Base-by-base conservation (phyloP, 441 rosid species). In the Mallotus repandus region DNA sequence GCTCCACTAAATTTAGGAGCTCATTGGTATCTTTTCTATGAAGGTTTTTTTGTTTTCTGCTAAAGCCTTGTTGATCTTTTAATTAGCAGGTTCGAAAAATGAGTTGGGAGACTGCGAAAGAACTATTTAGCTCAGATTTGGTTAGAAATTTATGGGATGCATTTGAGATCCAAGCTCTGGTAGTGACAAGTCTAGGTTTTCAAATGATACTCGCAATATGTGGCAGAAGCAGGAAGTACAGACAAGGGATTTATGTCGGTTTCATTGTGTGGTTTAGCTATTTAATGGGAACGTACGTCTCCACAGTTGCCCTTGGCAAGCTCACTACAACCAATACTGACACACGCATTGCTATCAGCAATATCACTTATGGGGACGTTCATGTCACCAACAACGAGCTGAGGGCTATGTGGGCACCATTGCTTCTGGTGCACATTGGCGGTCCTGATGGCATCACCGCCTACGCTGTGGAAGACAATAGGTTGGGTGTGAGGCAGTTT, bases 371-470 rank as follows among this genome's bases (percentile, higher is more conserved):
- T 9, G 73, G 64, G 4, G 13, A 21, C 22, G 14, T 10, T 55
- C 72, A 69, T 16, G 49, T 69, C 14, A 41, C 69, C 16, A 50
- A 55, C 13, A 63, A 63, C 10, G 66, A 66, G 14, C 41, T 63
- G 10, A 70, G 60, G 11, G 56, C 43, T 0, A 46, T 73, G 14
- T 76, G 83, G 80, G 74, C 78, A 0, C 66, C 81, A 4, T 21
- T 78, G 7, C 77, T 78, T 13, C 74, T 78, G 2, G 22, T 73
- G 13, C 81, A 78, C 46, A 54, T 69, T 0, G 81, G 77, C 43
- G 81, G 77, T 19, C 81, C 81, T 10, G 77, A 73, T 38, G 38
- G 73, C 65, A 67, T 77, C 25, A 77, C 77, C 0, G 80, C 80
- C 15, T 63, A 62, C 19, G 46, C 66, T 4, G 13, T 57, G 6